Evolutionary conservation across 164 flowering plant species (phyloP).

Genomic region (Litsea cubeba): DNA sequence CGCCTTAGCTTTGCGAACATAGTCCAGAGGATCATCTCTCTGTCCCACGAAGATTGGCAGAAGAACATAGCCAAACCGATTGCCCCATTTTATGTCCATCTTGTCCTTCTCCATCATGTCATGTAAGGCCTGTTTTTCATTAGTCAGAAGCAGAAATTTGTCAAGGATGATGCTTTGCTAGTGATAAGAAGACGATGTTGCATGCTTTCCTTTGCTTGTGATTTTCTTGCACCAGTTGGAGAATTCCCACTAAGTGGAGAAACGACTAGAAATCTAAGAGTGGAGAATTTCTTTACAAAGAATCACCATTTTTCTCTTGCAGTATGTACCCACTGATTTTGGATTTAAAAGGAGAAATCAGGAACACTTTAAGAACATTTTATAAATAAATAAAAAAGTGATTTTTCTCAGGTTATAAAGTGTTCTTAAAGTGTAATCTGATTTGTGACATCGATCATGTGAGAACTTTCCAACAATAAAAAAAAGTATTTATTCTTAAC

Average conservation of each 20-base stretch:
- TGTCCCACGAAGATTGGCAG: slow-evolving; percentile 45
- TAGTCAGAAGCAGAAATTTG: neutral
- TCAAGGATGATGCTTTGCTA: neutral
- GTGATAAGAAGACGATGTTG: neutral
- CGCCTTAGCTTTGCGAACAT: slow-evolving; percentile 53
- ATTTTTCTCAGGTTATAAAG: too few species aligned
- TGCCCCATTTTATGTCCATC: slow-evolving; percentile 52
- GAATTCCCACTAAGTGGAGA: neutral
- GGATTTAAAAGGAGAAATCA: too few species aligned
- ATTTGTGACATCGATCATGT: too few species aligned
- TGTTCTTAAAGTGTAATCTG: too few species aligned
- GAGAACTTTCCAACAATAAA: too few species aligned
- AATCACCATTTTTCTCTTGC: too few species aligned
- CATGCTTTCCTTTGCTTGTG: neutral
- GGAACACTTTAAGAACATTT: too few species aligned
- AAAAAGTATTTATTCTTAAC: too few species aligned
- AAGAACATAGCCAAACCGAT: slow-evolving; percentile 49
- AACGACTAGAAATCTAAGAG: too few species aligned
- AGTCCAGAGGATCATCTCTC: slow-evolving; percentile 52
- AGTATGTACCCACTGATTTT: too few species aligned
- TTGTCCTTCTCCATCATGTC: slow-evolving; percentile 58
- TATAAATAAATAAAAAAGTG: too few species aligned
- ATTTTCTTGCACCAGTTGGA: neutral
- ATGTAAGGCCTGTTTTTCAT: slow-evolving; percentile 35
- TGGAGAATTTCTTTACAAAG: too few species aligned